A percentile compares a stretch with the other conserved stretches of the same genome.
Conservation (phyloP, 2,329 filamentous ascomycete species). For the Fusarium proliferatum region DNA sequence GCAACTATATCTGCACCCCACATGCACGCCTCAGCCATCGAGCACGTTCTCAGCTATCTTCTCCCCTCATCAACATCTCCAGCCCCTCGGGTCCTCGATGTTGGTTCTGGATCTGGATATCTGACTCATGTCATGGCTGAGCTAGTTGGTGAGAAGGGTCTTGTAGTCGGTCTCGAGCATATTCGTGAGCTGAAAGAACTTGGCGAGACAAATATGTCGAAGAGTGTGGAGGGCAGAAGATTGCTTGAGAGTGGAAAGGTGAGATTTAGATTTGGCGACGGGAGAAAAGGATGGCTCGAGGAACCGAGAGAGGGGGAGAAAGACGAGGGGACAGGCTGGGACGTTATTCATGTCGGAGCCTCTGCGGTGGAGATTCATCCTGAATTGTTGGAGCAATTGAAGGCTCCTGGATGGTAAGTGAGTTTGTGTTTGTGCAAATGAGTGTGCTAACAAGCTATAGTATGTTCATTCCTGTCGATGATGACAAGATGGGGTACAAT, state of each 20-base stretch:
- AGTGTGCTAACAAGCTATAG: constrained; percentile 49
- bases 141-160: constrained; percentile 66
- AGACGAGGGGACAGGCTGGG: constrained; percentile 71
- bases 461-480: constrained; percentile 82
- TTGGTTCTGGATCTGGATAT: constrained; percentile 83
- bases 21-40: constrained; percentile 68
- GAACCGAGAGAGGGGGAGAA: constrained; percentile 56
- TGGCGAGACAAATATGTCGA: constrained; percentile 73
- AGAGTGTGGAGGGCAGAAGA: constrained; percentile 66
- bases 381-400: constrained; percentile 80
- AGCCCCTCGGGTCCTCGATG: constrained; percentile 71
- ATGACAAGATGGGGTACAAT: constrained; percentile 55
- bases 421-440: too few relatives aligned
- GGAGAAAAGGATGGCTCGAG: constrained; percentile 71
- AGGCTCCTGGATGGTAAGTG: constrained; percentile 74
- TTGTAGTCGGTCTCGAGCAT: constrained; percentile 80
- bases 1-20: constrained; percentile 71
- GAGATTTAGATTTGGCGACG: constrained; percentile 80
- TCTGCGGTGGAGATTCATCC: constrained; percentile 80
- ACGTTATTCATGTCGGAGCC: constrained; percentile 96
- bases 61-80: constrained; percentile 49
- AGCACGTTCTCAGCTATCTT: constrained; percentile 61
- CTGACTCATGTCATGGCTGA: constrained; percentile 89
- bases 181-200: constrained; percentile 72
- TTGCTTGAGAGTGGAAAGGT: constrained; percentile 74